Evolutionary conservation across 2,329 filamentous ascomycete species (phyloP).

Genomic region (Epichloe typhina): DNA sequence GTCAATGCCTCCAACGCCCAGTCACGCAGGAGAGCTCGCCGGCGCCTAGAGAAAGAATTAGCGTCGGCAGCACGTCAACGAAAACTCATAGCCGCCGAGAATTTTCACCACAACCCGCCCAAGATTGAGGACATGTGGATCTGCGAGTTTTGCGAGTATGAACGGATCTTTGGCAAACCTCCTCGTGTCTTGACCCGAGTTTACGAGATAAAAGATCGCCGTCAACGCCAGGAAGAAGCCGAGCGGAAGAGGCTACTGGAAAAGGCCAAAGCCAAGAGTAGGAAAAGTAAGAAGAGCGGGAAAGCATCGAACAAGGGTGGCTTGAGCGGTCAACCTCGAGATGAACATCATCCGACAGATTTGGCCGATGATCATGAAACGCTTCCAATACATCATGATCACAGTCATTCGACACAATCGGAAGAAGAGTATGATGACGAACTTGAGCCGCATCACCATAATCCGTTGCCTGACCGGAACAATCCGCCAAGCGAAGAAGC

Average conservation of each 20-base stretch:
- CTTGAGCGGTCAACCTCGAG: slow-evolving; percentile 11
- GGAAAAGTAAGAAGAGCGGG: slow-evolving; percentile 73
- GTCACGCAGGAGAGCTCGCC: slow-evolving; percentile 45
- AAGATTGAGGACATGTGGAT: slow-evolving; percentile 70
- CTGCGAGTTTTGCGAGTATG: slow-evolving; percentile 97
- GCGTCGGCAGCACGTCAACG: slow-evolving; percentile 63
- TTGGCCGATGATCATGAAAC: slow-evolving; percentile 12
- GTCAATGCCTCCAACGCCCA: slow-evolving; percentile 16
- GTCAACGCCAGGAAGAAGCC: slow-evolving; percentile 69
- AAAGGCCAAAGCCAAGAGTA: slow-evolving; percentile 86
- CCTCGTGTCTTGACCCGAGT: slow-evolving; percentile 75
- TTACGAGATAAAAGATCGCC: slow-evolving; percentile 89
- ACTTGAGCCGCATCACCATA: slow-evolving; percentile 15
- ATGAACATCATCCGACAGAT: slow-evolving; percentile 12
- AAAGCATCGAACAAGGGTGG: slow-evolving; percentile 34
- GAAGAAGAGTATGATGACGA: slow-evolving; percentile 27
- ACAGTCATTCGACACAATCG: slow-evolving; percentile 24
- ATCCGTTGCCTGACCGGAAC: slow-evolving; percentile 9
- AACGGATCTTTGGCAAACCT: slow-evolving; percentile 81
- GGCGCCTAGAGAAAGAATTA: slow-evolving; percentile 58
- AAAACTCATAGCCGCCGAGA: slow-evolving; percentile 61
- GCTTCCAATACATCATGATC: slow-evolving; percentile 12
- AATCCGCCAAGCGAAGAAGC: slow-evolving; percentile 6
- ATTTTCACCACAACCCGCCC: slow-evolving; percentile 64
- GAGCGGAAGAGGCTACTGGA: slow-evolving; percentile 75